Evolutionary conservation across 345 rosid species (phyloP).

Genomic region (Acer saccharum): DNA sequence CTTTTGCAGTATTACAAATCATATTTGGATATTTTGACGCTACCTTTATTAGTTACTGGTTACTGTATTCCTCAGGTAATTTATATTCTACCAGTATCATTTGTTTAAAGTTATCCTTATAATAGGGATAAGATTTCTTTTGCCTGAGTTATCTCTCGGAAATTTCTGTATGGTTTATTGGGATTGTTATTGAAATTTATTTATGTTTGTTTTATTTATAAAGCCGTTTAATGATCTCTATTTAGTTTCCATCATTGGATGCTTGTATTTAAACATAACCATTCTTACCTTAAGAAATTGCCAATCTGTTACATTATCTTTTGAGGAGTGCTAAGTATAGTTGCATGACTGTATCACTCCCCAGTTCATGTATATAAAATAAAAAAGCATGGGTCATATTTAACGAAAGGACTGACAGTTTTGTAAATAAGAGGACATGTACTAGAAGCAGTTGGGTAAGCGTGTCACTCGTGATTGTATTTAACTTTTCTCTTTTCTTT

Average conservation of each 20-base stretch:
- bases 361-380: too few species aligned
- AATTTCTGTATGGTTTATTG: background rate
- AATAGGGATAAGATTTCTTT: background rate
- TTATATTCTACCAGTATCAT: background rate
- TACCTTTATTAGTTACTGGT: constrained; percentile 52
- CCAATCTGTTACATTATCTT: background rate
- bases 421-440: background rate
- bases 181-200: background rate
- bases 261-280: background rate
- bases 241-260: background rate
- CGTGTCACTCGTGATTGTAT: background rate
- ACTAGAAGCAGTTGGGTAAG: background rate
- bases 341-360: background rate
- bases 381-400: background rate
- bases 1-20: constrained; percentile 64
- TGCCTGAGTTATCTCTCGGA: background rate
- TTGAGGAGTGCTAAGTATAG: background rate
- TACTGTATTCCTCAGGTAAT: constrained; percentile 82
- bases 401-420: background rate
- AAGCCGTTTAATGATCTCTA: background rate
- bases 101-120: background rate
- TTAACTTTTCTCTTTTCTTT: background rate
- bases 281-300: background rate
- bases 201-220: background rate
- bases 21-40: constrained; percentile 56